phyloP scores from a whole-genome alignment of 2,329 filamentous ascomycete genomes.

The Fusarium cyanostomum region DNA sequence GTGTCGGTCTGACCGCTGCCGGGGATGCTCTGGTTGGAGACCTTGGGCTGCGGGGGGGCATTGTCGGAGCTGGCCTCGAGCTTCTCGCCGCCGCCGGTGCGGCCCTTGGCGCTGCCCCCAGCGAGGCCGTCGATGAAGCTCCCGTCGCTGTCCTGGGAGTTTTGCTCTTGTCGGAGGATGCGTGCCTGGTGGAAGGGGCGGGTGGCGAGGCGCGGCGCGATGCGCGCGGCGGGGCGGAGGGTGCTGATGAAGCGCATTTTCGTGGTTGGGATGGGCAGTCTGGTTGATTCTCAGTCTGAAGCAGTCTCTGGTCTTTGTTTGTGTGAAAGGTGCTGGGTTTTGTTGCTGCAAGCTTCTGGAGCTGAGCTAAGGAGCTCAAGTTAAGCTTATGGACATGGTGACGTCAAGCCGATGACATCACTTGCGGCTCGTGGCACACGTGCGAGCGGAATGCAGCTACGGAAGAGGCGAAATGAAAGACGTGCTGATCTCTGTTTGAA shows the following conservation, averaged over 20 bases:
- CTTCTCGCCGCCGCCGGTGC: conserved; percentile 52
- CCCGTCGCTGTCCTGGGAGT: conserved; percentile 9
- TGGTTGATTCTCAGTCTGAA: fast-evolving
- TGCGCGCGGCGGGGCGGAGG: conserved; percentile 11
- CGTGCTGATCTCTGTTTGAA: neutral
- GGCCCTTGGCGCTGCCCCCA: conserved; percentile 46
- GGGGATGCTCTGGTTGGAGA: conserved; percentile 58
- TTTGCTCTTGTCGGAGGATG: conserved; percentile 14
- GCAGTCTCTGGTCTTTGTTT: neutral
- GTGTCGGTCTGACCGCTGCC: conserved; percentile 43
- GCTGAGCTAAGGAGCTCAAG: neutral
- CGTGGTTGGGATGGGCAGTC: neutral
- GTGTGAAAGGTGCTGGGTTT: too few species aligned
- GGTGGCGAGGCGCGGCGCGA: conserved; percentile 18
- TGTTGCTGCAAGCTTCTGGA: neutral
- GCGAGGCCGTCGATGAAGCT: conserved; percentile 42
- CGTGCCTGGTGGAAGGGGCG: conserved; percentile 12
- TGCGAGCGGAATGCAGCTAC: neutral
- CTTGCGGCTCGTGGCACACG: neutral
- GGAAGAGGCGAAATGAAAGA: neutral
- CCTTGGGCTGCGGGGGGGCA: conserved; percentile 59
- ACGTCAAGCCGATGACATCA: conserved; percentile 41
- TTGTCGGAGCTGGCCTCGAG: conserved; percentile 47
- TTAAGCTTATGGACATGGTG: conserved; percentile 14
- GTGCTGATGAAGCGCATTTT: conserved; percentile 27